Conservation (phyloP, 257 asterid genomes). For the Jacaranda copaia region DNA sequence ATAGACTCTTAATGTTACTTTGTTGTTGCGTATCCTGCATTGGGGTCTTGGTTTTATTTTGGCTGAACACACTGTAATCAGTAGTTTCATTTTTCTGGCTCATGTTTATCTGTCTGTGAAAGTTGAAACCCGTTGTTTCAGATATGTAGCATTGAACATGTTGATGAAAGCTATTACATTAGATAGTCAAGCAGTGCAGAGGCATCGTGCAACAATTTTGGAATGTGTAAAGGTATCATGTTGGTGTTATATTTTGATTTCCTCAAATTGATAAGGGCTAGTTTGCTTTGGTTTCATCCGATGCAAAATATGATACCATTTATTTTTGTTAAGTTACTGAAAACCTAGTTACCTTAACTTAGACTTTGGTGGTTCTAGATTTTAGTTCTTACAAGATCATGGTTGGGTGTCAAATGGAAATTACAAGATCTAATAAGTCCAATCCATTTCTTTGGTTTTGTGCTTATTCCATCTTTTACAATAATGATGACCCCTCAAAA, state of each 20-base stretch:
- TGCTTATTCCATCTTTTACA: slow-evolving; percentile 24
- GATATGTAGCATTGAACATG: slow-evolving; percentile 99
- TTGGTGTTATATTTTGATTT: slow-evolving; percentile 1
- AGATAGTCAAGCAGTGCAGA: slow-evolving; percentile 98
- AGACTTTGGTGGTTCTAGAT: slow-evolving; percentile 24
- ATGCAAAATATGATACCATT: slow-evolving; percentile 25
- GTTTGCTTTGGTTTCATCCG: slow-evolving; percentile 28
- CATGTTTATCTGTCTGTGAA: slow-evolving; percentile 36
- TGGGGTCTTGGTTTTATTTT: slow-evolving; percentile 17
- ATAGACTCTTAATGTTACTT: slow-evolving; percentile 23
- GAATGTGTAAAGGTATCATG: slow-evolving; percentile 92
- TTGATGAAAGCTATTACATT: slow-evolving; percentile 92
- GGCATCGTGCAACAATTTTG: slow-evolving; percentile 96
- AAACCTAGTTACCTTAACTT: slow-evolving; percentile 14
- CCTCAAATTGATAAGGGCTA: slow-evolving; percentile 9
- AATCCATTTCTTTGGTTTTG: neutral
- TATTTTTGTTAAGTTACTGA: slow-evolving; percentile 1
- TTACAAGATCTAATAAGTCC: slow-evolving; percentile 22
- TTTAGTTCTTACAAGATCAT: neutral
- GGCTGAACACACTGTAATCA: slow-evolving; percentile 16
- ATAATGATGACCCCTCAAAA: neutral
- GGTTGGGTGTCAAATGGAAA: slow-evolving; percentile 10
- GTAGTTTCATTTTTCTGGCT: slow-evolving; percentile 33
- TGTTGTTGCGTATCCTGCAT: neutral
- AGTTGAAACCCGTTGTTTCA: slow-evolving; percentile 48